Evolutionary conservation across 768 basidiomycete genomes (phyloP), one percentile per base, ranked within the genome.

Genomic region (Sarcomyxa edulis): DNA sequence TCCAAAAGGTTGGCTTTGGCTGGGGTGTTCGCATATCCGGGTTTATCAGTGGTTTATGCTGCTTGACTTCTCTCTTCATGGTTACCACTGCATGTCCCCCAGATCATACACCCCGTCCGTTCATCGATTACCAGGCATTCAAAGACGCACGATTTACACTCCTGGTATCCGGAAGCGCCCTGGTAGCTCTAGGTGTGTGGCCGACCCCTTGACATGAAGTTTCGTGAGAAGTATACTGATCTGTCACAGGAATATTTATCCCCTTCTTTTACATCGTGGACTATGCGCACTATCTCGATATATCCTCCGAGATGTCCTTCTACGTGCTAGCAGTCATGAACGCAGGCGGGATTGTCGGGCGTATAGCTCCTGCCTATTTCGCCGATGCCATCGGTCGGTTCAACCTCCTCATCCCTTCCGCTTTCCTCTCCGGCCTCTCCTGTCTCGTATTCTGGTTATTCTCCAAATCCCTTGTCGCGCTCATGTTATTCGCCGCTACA

Each of bases 221-320:
- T n/a, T n/a, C n/a, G n/a, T n/a, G n/a, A n/a, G n/a, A n/a, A n/a
- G n/a, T n/a, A n/a, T n/a, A 31, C n/a, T 10, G 21, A 12, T 27
- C 11, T 9, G 7, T 20, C 18, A 4, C 47, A 85, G 84, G 82
- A 19, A 59, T 84, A 4, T 86, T 83, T 58, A 78, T 76, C 16
- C 84, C 84, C 6, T 79, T 74, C 54, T 81, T 84, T 52, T 87
- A 77, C 61, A 75, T 87, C 37, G 71, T 75, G 15, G 69, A 73
- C 35, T 84, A 78, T 54, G 63, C 80, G 14, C 61, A 64, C 39
- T 67, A 66, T 29, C 57, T 69, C 40, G 57, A 52, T 32, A 56
- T 74, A 26, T 43, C 67, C 3, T 37, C 65, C 6, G 39, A 59
- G 29, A 60, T 58, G 19, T 65, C 73, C 0, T 76, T 80, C 58